Evolutionary conservation across 2,329 filamentous ascomycete species (phyloP), one percentile per base, ranked within the genome.

Genomic region (Pseudocercospora crystallina): DNA sequence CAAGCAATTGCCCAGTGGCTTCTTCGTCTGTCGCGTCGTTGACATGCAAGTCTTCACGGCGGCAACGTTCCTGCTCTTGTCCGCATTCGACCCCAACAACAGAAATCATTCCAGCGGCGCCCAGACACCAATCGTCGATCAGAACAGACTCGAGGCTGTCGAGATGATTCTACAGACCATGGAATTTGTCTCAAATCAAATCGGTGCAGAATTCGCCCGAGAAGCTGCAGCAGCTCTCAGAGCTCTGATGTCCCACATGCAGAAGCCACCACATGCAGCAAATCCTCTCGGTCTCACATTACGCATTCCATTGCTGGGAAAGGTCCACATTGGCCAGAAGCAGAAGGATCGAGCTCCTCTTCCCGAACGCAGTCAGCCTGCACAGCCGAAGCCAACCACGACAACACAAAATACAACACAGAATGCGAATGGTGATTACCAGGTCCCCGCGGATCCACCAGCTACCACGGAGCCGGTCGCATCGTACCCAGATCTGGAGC

Each of bases 1-100:
- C 11, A 49, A 47, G 15, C 37, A 54, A 0, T 42, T 64, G 1
- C 64, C 60, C 2, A 17, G 45, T 7, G 61, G 63, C 5, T 66
- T 66, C 53, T 66, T 65, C 35, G 41, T 62, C 7, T 56, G 49
- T 41, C 54, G 61, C 2, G 50, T 65, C 30, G 41, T 64, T 9
- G 62, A 65, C 40, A 54, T 66, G 51, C 63, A 66, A 35, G 56
- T 60, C 40, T 57, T 64, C 14, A 61, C 61, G 2, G 61, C 58
- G 9, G 59, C 60, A 1, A 47, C 60, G 5, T 63, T 62, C 43
- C 48, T 66, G 8, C 46, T 60, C 7, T 53, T 60, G n/a, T 49
- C 51, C 15, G 39, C 43, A 29, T 51, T 41, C 20, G 38, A 45
- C 13, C 10, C 35, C 48, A 14, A 29, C 17, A 26, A 26, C 20